A percentile compares a stretch with the other conserved stretches of the same genome.
phyloP scores from a whole-genome alignment of 2,329 filamentous ascomycete genomes.

The Biscogniauxia mediterranea region DNA sequence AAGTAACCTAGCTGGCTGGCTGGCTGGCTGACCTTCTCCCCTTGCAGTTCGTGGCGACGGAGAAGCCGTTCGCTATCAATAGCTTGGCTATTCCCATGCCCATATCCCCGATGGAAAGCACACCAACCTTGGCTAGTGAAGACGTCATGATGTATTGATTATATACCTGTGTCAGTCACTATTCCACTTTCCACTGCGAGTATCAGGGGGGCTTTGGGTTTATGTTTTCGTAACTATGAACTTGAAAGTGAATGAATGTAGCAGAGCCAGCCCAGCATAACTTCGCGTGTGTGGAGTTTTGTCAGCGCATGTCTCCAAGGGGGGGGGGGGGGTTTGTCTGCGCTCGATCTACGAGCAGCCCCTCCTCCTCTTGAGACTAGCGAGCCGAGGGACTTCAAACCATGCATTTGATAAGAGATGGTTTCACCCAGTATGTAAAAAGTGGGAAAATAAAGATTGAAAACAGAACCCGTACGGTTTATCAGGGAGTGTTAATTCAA shows the following conservation, averaged over 20 bases:
- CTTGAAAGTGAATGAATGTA: too few relatives aligned
- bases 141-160: conserved; percentile 21
- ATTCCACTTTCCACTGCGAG: too few relatives aligned
- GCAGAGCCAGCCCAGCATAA: too few relatives aligned
- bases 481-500: too few relatives aligned
- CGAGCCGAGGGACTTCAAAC: too few relatives aligned
- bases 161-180: background rate
- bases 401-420: too few relatives aligned
- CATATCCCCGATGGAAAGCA: conserved; percentile 56
- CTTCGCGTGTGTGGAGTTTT: background rate
- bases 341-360: too few relatives aligned
- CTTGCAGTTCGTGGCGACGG: conserved; percentile 48
- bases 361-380: too few relatives aligned
- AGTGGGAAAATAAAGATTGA: too few relatives aligned
- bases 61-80: conserved; percentile 46
- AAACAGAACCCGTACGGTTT: too few relatives aligned
- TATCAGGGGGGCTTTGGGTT: background rate
- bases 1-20: background rate
- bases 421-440: too few relatives aligned
- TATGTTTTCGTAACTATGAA: background rate
- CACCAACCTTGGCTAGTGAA: conserved; percentile 40
- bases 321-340: too few relatives aligned
- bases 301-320: background rate
- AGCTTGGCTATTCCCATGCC: conserved; percentile 50
- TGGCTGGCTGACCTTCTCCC: conserved; percentile 42